Percentiles rank a stretch among this genome's conserved stretches.
These are phyloP conservation scores for Polyrhizophydium stewartii DNA, from an alignment of 371 early-diverging fungal genomes.

Conservation along the genomic window DNA sequence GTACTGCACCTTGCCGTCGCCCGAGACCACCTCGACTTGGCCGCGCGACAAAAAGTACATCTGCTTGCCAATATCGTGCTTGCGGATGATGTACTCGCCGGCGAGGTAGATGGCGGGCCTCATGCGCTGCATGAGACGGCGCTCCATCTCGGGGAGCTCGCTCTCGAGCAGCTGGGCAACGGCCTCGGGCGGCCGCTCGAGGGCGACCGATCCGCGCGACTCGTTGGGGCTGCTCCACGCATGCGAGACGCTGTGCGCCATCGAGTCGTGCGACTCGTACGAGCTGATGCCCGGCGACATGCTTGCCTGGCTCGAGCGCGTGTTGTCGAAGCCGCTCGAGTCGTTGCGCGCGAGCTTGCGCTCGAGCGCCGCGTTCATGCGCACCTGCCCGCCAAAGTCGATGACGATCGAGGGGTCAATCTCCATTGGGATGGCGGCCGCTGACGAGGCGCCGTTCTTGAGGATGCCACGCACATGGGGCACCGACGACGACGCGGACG, in stretches of 20 bases:
- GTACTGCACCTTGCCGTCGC: constrained; percentile 30
- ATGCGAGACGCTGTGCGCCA: too few relatives aligned
- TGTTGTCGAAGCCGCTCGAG: too few relatives aligned
- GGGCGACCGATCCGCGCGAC: too few relatives aligned
- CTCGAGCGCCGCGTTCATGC: not conserved
- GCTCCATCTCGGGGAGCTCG: constrained; percentile 36
- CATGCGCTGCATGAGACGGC: constrained; percentile 29
- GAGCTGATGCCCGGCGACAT: too few relatives aligned
- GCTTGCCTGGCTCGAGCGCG: too few relatives aligned
- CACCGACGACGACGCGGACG: not conserved
- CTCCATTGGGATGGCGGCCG: too few relatives aligned
- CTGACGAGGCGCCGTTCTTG: not conserved
- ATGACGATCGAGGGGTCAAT: not conserved
- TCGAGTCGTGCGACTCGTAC: too few relatives aligned
- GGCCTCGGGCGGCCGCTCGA: too few relatives aligned
- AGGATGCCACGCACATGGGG: not conserved
- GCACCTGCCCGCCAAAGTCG: not conserved
- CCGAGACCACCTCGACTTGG: constrained; percentile 36
- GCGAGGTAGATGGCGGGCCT: constrained; percentile 17
- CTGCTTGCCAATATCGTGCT: constrained; percentile 38
- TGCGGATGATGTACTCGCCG: constrained; percentile 36
- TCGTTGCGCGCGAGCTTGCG: too few relatives aligned
- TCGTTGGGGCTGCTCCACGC: too few relatives aligned
- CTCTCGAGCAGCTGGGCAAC: constrained; percentile 5
- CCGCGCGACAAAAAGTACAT: constrained; percentile 40